These are phyloP conservation scores for Tilletia walkeri DNA, from an alignment of 1,284 basidiomycete species.

Conservation along the genomic window DNA sequence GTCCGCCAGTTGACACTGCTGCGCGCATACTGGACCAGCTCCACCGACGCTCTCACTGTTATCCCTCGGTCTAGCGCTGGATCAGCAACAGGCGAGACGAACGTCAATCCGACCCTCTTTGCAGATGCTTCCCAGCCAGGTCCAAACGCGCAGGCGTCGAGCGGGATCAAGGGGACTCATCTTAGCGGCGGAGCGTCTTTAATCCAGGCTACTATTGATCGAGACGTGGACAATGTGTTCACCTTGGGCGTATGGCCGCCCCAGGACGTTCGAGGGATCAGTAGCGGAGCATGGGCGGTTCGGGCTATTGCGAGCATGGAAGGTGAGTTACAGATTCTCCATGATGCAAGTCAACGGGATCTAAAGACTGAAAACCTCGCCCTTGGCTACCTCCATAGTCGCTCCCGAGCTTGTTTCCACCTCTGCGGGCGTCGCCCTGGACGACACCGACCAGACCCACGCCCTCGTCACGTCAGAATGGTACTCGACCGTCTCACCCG, in stretches of 20 bases:
- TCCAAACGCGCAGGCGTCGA: conserved; percentile 26
- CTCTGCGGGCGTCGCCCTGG: conserved; percentile 30
- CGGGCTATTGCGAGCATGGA: conserved; percentile 26
- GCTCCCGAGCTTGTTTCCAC: conserved; percentile 17
- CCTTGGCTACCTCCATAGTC: neutral
- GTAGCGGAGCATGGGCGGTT: neutral
- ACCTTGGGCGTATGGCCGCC: conserved; percentile 15
- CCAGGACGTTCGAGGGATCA: conserved; percentile 17
- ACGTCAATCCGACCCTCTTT: conserved; percentile 4
- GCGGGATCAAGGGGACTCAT: conserved; percentile 4
- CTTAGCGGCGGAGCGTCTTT: conserved; percentile 37
- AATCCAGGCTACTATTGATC: conserved; percentile 28
- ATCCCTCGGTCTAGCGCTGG: conserved; percentile 24
- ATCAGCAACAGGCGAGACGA: neutral
- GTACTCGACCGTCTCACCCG: conserved; percentile 40
- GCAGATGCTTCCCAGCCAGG: neutral
- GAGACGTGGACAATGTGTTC: conserved; percentile 29
- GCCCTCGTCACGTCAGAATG: conserved; percentile 52
- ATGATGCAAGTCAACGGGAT: conserved; percentile 24
- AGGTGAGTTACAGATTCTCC: conserved; percentile 32
- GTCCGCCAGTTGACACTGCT: conserved; percentile 38
- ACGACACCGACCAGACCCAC: conserved; percentile 50
- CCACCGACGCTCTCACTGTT: conserved; percentile 24
- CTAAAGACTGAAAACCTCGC: neutral
- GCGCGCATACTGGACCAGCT: conserved; percentile 39